Conservation (phyloP, 805 yeast species). For the Martiniozyma abietophila region DNA sequence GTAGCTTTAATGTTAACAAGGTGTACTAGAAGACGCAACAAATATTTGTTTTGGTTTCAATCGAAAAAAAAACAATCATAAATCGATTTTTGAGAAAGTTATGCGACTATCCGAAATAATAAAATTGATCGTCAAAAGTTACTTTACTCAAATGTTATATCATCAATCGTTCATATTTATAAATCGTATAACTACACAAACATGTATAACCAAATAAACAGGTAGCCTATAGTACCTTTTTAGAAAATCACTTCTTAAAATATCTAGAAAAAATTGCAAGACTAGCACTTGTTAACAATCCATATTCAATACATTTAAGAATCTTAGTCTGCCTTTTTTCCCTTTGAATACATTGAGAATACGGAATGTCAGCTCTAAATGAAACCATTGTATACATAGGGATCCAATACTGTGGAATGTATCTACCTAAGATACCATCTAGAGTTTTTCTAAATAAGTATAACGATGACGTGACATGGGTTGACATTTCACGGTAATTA, state of each 20-base stretch:
- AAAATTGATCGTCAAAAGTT: too few species aligned
- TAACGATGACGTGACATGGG: conserved; percentile 53
- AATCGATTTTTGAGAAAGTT: too few species aligned
- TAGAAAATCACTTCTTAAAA: neutral
- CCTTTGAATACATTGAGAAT: conserved; percentile 53
- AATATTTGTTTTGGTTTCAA: too few species aligned
- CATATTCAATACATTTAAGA: conserved; percentile 26
- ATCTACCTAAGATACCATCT: conserved; percentile 54
- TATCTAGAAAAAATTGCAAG: conserved; percentile 4
- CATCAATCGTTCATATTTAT: too few species aligned
- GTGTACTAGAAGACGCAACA: too few species aligned
- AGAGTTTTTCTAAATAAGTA: conserved; percentile 59
- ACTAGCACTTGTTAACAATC: conserved; percentile 9
- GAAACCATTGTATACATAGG: conserved; percentile 92
- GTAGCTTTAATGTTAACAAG: too few species aligned
- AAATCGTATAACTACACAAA: too few species aligned
- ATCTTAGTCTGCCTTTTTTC: conserved; percentile 48
- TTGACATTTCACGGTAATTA: conserved; percentile 83
- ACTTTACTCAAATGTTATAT: too few species aligned
- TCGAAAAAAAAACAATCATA: too few species aligned
- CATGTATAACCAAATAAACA: too few species aligned
- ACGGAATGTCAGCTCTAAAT: conserved; percentile 74
- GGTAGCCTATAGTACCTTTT: too few species aligned
- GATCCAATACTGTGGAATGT: conserved; percentile 58
- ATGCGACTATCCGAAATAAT: too few species aligned